Evolutionary conservation across 2,329 filamentous ascomycete species (phyloP), one percentile per base, ranked within the genome.

Genomic region (Penicillium sp.): DNA sequence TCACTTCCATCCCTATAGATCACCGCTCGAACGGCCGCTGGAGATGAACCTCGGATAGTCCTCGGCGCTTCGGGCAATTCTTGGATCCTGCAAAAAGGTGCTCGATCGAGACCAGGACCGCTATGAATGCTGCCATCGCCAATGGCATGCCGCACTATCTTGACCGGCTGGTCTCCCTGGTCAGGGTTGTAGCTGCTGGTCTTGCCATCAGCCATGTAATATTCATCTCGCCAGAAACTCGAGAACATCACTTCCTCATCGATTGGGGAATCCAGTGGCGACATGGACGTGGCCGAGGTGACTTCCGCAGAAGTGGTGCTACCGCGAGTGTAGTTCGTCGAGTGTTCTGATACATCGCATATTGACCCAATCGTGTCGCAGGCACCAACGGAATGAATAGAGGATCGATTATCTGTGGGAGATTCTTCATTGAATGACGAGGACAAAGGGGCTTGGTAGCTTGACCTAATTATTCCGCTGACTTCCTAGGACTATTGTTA

Each of bases 161-260:
- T 63, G 4, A 53, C 43, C 7, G 54, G 45, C 21, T 53, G 50
- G 18, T 58, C 45, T 7, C 53, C 60, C 13, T 47, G 26, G 33
- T 57, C 54, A 2, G 56, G 59, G 19, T 47, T 46, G 4, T 43
- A 39, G 29, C 43, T 48, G 29, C 33, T 51, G 8, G 47, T 48
- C 38, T 62, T 64, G 31, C 57, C 57, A 20, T 62, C 59, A 4
- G 53, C 51, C 31, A 54, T 40, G 31, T 56, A 62, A 36, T 54
- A 62, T 33, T 60, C 61, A 14, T 63, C 51, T 25, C 47, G 36
- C 10, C 47, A 40, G 10, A 50, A 42, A 5, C 37, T 36, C 3
- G 51, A 14, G 17, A 58, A 57, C 4, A 52, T 37, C 9, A 57
- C 39, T 5, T 56, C 51, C 26, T 50, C 52, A 4, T 58, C 57